Conservation (phyloP, 2,329 filamentous ascomycete genomes). For the Penicillium italicum region DNA sequence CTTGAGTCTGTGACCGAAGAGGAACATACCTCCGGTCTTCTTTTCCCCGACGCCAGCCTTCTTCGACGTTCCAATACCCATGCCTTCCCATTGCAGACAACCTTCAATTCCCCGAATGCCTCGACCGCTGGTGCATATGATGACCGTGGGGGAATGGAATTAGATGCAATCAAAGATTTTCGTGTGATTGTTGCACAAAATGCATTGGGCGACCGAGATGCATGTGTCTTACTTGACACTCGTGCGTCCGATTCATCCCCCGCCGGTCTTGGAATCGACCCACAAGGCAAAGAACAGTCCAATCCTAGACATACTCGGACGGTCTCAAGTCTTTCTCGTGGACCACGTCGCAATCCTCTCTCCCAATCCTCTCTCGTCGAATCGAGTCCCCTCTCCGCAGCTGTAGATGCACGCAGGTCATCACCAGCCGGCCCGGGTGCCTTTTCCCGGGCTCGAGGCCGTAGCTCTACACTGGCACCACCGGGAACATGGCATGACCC, state of each 20-base stretch:
- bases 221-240: conserved; percentile 47
- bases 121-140: conserved; percentile 45
- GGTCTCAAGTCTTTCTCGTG: conserved; percentile 38
- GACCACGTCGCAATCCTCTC: conserved; percentile 32
- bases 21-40: conserved; percentile 47
- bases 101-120: conserved; percentile 43
- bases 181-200: conserved; percentile 49
- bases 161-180: conserved; percentile 45
- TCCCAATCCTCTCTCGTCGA: conserved; percentile 36
- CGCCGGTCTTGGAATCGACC: conserved; percentile 36
- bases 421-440: conserved; percentile 36
- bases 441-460: conserved; percentile 42
- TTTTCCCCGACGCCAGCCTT: conserved; percentile 46
- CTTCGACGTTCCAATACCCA: conserved; percentile 41
- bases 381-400: conserved; percentile 31
- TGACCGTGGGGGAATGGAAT: conserved; percentile 46
- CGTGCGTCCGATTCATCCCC: conserved; percentile 31
- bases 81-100: conserved; percentile 42
- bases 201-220: conserved; percentile 47
- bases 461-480: conserved; percentile 46
- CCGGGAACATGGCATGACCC: conserved; percentile 31
- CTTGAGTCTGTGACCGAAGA: conserved; percentile 50
- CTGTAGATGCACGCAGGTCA: conserved; percentile 33
- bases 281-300: conserved; percentile 30
- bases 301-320: conserved; percentile 36